Evolutionary conservation across 805 yeast genomes (phyloP).

Genomic region (Lipomyces chichibuensis): DNA sequence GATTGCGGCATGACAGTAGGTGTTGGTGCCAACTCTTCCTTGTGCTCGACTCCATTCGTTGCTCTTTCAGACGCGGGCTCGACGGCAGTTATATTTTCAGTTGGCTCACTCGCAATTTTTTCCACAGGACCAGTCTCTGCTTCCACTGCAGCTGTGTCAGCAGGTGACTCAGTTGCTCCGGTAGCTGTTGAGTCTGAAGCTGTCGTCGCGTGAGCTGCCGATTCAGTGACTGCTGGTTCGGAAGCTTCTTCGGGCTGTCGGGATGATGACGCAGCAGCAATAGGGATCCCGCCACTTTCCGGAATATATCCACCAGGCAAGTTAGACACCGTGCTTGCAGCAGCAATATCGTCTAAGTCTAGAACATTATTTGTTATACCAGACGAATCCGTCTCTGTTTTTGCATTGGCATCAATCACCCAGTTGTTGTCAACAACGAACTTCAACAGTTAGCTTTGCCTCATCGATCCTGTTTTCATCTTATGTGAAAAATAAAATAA

Average conservation of each 20-base stretch:
- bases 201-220: not conserved
- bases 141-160: conserved; percentile 7
- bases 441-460: conserved; percentile 37
- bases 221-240: not conserved
- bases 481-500: not conserved
- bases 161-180: not conserved
- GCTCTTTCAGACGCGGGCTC: conserved; percentile 1
- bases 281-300: conserved; percentile 46
- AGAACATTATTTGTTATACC: conserved; percentile 60
- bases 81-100: not conserved
- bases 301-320: conserved; percentile 43
- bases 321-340: conserved; percentile 6
- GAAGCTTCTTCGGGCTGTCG: not conserved
- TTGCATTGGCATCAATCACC: conserved; percentile 50
- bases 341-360: conserved; percentile 45
- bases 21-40: conserved; percentile 7
- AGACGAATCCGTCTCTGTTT: conserved; percentile 51
- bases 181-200: not conserved
- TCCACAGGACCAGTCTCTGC: conserved; percentile 18
- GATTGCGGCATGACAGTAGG: conserved; percentile 11
- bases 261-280: conserved; percentile 6
- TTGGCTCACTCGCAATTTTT: not conserved
- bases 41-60: not conserved
- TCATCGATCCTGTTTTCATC: not conserved
- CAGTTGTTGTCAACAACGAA: conserved; percentile 74